Percentiles rank a stretch among this genome's conserved stretches.
Conservation (phyloP, 2,329 filamentous ascomycete species). For the Penicillium fuscoglaucum region DNA sequence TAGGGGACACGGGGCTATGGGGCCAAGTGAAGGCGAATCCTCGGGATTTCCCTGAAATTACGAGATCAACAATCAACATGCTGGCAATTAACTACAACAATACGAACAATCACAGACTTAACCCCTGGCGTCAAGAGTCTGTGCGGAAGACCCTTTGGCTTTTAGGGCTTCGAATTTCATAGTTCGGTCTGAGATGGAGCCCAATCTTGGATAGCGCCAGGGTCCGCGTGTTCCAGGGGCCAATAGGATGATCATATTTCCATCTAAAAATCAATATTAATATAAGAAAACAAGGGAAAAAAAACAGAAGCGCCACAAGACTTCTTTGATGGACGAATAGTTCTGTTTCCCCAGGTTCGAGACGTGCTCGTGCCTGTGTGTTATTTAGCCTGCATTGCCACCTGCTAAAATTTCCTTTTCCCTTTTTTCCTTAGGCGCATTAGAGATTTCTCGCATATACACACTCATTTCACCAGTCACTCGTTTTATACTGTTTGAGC, state of each 20-base stretch:
- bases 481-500: constrained; percentile 26
- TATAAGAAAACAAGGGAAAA: constrained; percentile 2
- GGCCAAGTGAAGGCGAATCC: neutral
- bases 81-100: neutral
- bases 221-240: constrained; percentile 10
- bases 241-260: constrained; percentile 15
- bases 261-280: constrained; percentile 13
- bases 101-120: neutral
- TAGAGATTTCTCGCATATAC: constrained; percentile 21
- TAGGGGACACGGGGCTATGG: neutral
- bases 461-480: constrained; percentile 18
- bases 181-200: constrained; percentile 20
- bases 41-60: neutral
- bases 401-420: constrained; percentile 19
- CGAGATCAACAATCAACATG: neutral
- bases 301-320: constrained; percentile 2
- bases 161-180: constrained; percentile 16
- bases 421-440: constrained; percentile 16
- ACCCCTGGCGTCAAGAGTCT: constrained; percentile 7
- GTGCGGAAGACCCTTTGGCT: constrained; percentile 11
- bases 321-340: constrained; percentile 6
- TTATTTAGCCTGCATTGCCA: constrained; percentile 26
- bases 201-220: constrained; percentile 24
- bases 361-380: neutral
- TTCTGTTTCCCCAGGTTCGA: constrained; percentile 12